These are phyloP conservation scores for Gymnopilus junonius DNA, from an alignment of 768 basidiomycete genomes.

Conservation along the genomic window DNA sequence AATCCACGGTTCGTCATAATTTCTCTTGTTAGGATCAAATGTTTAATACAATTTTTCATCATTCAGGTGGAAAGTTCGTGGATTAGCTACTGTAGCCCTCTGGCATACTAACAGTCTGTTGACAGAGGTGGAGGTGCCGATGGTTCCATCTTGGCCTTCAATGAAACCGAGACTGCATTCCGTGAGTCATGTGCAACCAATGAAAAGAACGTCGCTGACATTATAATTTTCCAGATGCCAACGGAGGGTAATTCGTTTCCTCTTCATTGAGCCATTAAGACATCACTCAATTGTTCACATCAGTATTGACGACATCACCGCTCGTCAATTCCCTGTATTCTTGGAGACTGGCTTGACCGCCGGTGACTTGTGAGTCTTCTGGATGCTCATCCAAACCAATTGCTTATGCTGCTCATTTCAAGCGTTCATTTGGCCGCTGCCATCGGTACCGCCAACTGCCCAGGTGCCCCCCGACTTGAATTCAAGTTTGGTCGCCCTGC, in stretches of 20 bases:
- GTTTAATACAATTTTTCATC: background rate
- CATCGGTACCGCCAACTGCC: constrained; percentile 39
- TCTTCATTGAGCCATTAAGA: background rate
- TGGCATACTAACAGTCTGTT: background rate
- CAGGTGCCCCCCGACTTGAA: constrained; percentile 38
- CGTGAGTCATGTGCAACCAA: constrained; percentile 15
- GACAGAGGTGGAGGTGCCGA: constrained; percentile 29
- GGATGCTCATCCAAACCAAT: background rate
- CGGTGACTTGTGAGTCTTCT: constrained; percentile 27
- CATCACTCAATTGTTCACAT: background rate
- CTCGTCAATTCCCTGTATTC: constrained; percentile 26
- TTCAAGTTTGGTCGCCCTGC: constrained; percentile 36
- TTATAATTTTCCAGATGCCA: constrained; percentile 13
- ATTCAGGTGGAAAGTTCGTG: constrained; percentile 19
- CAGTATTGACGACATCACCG: constrained; percentile 28
- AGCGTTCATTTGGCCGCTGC: constrained; percentile 30
- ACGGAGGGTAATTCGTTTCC: constrained; percentile 10
- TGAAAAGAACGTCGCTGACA: background rate
- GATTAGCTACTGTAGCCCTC: background rate
- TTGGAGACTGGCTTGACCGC: constrained; percentile 17
- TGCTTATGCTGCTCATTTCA: background rate
- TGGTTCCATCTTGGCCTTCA: constrained; percentile 31
- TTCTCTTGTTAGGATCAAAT: background rate
- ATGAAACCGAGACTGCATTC: constrained; percentile 26
- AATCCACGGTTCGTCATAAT: constrained; percentile 18